phyloP scores from a whole-genome alignment of 768 basidiomycete genomes.

The Lactarius akahatsu region DNA sequence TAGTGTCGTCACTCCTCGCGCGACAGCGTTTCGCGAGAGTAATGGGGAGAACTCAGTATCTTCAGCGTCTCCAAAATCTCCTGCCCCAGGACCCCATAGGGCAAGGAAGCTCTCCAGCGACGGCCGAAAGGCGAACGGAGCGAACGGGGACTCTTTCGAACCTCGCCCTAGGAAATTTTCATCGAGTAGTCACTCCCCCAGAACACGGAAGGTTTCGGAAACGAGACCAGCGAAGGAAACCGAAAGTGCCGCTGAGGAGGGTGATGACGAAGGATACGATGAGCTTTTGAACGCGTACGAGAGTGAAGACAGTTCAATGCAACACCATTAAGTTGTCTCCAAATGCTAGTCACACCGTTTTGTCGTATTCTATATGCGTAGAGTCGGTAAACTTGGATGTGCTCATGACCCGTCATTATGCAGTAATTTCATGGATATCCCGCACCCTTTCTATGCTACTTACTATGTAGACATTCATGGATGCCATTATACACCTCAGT shows the following conservation, averaged over 20 bases:
- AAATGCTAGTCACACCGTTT: background rate
- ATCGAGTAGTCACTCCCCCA: slow-evolving; percentile 33
- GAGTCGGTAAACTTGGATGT: background rate
- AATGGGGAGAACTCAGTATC: slow-evolving; percentile 35
- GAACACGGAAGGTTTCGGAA: slow-evolving; percentile 29
- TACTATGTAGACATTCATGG: slow-evolving; percentile 41
- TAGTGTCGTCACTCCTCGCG: slow-evolving; percentile 55
- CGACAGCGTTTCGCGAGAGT: slow-evolving; percentile 42
- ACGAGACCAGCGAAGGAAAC: slow-evolving; percentile 46
- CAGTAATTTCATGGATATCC: slow-evolving; percentile 17
- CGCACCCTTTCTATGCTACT: slow-evolving; percentile 2
- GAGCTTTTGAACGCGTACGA: slow-evolving; percentile 80
- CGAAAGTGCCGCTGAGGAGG: slow-evolving; percentile 71
- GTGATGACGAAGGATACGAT: slow-evolving; percentile 74
- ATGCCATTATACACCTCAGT: slow-evolving; percentile 59
- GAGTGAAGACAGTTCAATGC: slow-evolving; percentile 58
- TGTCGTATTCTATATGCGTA: slow-evolving; percentile 8
- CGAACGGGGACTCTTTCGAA: slow-evolving; percentile 12
- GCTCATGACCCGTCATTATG: background rate
- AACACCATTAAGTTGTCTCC: slow-evolving; percentile 16
- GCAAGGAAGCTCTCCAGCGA: slow-evolving; percentile 36
- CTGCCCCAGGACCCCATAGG: slow-evolving; percentile 31
- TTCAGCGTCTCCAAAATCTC: slow-evolving; percentile 36
- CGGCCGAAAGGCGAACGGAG: slow-evolving; percentile 22
- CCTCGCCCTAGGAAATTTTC: slow-evolving; percentile 35